Evolutionary conservation across 768 basidiomycete species (phyloP).

Genomic region (Leucosporidium scottii): DNA sequence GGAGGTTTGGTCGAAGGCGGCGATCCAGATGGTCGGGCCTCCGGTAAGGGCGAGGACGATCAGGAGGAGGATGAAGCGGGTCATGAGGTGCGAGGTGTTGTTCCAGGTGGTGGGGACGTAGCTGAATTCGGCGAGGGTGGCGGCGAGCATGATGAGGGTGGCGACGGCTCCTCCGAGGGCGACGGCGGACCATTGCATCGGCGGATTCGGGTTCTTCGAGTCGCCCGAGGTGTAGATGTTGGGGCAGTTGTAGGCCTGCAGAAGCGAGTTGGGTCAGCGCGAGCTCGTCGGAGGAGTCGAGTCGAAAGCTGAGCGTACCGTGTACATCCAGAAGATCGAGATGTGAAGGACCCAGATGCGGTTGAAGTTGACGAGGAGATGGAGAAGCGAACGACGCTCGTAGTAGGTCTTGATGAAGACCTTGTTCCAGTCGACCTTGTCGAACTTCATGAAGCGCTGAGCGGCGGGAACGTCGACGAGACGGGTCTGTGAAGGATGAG

Average conservation of each 20-base stretch:
- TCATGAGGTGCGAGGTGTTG: slow-evolving; percentile 90
- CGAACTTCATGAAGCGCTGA: slow-evolving; percentile 93
- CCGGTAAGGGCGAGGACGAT: slow-evolving; percentile 84
- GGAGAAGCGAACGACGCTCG: slow-evolving; percentile 93
- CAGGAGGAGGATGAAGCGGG: slow-evolving; percentile 78
- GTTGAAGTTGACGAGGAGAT: slow-evolving; percentile 98
- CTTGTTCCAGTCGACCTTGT: slow-evolving; percentile 90
- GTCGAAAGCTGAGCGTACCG: slow-evolving; percentile 38
- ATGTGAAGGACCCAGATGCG: slow-evolving; percentile 98
- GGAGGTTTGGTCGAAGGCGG: slow-evolving; percentile 62
- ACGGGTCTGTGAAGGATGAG: slow-evolving; percentile 54
- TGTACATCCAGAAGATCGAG: slow-evolving; percentile 92
- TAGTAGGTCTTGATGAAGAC: slow-evolving; percentile 99
- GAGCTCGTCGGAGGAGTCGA: neutral
- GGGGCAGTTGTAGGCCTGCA: slow-evolving; percentile 74
- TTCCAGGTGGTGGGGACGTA: slow-evolving; percentile 99
- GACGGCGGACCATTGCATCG: slow-evolving; percentile 86
- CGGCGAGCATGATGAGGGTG: slow-evolving; percentile 91
- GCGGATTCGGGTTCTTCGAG: slow-evolving; percentile 52
- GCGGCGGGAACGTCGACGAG: slow-evolving; percentile 84
- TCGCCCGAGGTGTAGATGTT: slow-evolving; percentile 58
- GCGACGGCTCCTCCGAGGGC: slow-evolving; percentile 93
- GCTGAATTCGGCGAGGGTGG: slow-evolving; percentile 88
- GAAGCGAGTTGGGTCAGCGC: neutral
- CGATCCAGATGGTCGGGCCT: slow-evolving; percentile 91